Conservation (phyloP, 2,329 filamentous ascomycete species). For the Apiospora malaysiana region DNA sequence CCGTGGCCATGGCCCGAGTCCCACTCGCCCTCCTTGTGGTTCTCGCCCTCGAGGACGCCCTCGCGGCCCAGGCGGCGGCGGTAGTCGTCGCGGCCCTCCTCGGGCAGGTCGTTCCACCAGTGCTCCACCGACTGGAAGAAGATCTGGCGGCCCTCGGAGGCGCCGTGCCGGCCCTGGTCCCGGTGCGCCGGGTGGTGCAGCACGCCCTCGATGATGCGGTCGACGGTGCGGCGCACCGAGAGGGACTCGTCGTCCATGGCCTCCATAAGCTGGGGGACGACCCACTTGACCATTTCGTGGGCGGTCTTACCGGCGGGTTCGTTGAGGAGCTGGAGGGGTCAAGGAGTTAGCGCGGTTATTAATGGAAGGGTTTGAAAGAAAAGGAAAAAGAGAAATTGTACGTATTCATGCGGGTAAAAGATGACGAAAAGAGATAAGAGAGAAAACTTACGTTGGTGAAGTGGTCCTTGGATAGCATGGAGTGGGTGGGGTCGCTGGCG, state of each 20-base stretch:
- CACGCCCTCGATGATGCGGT: constrained; percentile 80
- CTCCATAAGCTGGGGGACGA: constrained; percentile 86
- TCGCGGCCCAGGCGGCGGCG: constrained; percentile 77
- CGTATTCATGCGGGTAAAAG: too few species aligned
- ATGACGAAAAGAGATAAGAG: too few species aligned
- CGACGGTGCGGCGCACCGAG: constrained; percentile 73
- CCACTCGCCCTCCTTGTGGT: constrained; percentile 86
- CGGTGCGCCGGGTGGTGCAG: constrained; percentile 89
- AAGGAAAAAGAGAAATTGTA: too few species aligned
- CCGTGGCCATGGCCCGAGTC: constrained; percentile 77
- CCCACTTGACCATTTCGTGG: constrained; percentile 79
- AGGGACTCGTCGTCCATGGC: constrained; percentile 80
- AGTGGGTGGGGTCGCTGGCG: constrained; percentile 85
- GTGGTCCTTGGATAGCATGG: constrained; percentile 95
- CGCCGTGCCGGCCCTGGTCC: constrained; percentile 71
- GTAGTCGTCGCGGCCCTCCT: constrained; percentile 68
- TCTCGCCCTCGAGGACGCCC: constrained; percentile 75
- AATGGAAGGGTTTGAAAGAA: too few species aligned
- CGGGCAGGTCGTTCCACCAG: constrained; percentile 78
- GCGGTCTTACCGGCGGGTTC: constrained; percentile 86
- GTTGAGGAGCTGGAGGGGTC: constrained; percentile 72
- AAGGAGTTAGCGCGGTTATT: too few species aligned
- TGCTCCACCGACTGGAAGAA: constrained; percentile 85
- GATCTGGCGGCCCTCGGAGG: constrained; percentile 70
- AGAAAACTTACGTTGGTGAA: constrained; percentile 73